Conservation (phyloP, 1,284 basidiomycete genomes). For the Laetiporus sulphureus region DNA sequence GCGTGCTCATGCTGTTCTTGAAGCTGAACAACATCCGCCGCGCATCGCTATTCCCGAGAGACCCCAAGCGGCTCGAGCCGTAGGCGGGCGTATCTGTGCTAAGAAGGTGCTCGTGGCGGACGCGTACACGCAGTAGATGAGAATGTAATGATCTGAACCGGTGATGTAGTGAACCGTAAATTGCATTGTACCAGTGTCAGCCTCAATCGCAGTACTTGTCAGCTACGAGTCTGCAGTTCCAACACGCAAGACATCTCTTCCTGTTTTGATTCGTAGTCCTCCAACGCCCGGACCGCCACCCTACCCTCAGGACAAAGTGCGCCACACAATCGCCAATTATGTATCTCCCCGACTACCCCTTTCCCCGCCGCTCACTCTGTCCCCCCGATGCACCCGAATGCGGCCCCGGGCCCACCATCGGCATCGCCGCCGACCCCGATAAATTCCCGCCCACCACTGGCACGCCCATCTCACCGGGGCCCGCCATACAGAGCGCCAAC, state of each 20-base stretch:
- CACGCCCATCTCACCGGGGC: too few relatives aligned
- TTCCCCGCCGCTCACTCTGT: conserved; percentile 4
- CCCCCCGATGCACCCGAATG: conserved; percentile 4
- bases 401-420: conserved; percentile 14
- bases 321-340: too few relatives aligned
- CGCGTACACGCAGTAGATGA: too few relatives aligned
- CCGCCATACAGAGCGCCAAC: conserved; percentile 1
- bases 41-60: conserved; percentile 92
- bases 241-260: too few relatives aligned
- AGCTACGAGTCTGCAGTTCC: too few relatives aligned
- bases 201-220: too few relatives aligned
- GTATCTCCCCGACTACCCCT: neutral
- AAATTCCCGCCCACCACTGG: neutral
- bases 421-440: neutral
- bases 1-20: conserved; percentile 93
- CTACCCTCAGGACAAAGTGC: neutral
- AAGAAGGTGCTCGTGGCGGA: too few relatives aligned
- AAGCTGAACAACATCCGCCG: conserved; percentile 94
- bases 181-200: conserved; percentile 2
- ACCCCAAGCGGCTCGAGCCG: conserved; percentile 79
- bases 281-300: neutral
- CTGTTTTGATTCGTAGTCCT: too few relatives aligned
- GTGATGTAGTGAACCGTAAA: conserved; percentile 6
- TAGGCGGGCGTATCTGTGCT: conserved; percentile 30
- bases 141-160: neutral